These are phyloP conservation scores for Coffea canephora DNA, from an alignment of 257 asterid genomes.

Conservation along the genomic window DNA sequence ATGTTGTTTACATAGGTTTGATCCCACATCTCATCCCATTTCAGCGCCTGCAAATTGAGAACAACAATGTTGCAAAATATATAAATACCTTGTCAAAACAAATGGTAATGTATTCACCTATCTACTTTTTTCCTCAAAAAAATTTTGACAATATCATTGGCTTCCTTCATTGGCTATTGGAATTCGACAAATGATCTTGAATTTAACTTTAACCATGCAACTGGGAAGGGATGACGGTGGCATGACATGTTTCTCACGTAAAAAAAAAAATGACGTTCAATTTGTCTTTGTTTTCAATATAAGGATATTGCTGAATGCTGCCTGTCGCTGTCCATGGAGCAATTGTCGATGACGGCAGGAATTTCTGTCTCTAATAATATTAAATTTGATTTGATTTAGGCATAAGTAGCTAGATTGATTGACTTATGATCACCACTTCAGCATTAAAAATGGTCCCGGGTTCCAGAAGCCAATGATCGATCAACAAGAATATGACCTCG, in stretches of 20 bases:
- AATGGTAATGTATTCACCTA: not conserved
- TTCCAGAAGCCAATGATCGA: not conserved
- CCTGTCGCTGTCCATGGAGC: not conserved
- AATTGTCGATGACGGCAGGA: too few relatives aligned
- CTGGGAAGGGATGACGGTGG: not conserved
- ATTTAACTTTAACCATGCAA: too few relatives aligned
- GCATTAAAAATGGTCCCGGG: constrained; percentile 4
- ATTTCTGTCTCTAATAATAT: too few relatives aligned
- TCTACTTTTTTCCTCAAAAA: too few relatives aligned
- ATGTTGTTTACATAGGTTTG: constrained; percentile 64
- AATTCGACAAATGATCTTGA: too few relatives aligned
- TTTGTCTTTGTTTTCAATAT: not conserved
- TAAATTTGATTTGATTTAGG: not conserved
- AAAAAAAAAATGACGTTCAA: not conserved
- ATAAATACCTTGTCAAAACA: too few relatives aligned
- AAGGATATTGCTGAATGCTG: not conserved
- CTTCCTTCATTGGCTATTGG: not conserved
- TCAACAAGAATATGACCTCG: too few relatives aligned
- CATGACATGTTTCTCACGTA: not conserved
- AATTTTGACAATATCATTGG: not conserved
- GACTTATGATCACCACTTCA: too few relatives aligned
- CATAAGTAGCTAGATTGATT: not conserved
- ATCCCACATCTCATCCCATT: constrained; percentile 68
- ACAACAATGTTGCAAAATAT: not conserved
- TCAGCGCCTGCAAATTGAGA: constrained; percentile 45